Evolutionary conservation across 2,329 filamentous ascomycete genomes (phyloP), one percentile per base, ranked within the genome.

Genomic region (Pseudocercospora fijiensis): DNA sequence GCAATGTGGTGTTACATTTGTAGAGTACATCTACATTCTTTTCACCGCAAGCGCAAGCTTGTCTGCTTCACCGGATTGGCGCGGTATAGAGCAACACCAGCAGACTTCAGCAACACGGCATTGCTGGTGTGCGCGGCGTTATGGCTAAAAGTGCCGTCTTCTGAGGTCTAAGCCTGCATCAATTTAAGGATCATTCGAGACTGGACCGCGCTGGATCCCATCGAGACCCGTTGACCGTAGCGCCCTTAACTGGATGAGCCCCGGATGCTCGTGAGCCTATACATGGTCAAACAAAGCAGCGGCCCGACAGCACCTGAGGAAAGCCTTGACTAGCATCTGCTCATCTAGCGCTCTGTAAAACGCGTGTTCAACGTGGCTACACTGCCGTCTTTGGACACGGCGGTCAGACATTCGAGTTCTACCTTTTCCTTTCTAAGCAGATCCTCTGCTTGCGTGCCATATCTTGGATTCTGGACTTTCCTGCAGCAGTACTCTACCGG

Each of bases 231-330:
- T 51, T 26, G 47, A 51, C 47, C 13, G 47, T 24, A 27, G 47
- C 22, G 47, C 20, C 47, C 22, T 51, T 24, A 22, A 22, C 20
- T 18, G 47, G 13, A 22, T 22, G 16, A 18, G n/a, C 18, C 20
- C 43, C 43, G 43, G 43, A 45, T 16, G 6, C 9, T 45, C 43
- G n/a, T 45, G 43, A 45, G 43, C 43, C 43, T 18, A 51, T 51
- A 59, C 13, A 52, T 49, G 30, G 3, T 55, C 26, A 18, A 56
- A 41, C 41, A 26, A 58, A 51, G 60, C 56, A 62, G 41, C 61
- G 61, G 58, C 41, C 61, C 61, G 60, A 49, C 28, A 45, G 61
- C 26, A 20, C 53, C 61, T 59, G 61, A 59, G 43, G 53, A 58
- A 53, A 60, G 57, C 62, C 58, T 64, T 56, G 37, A 51, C 41